Evolutionary conservation across 2,329 filamentous ascomycete species (phyloP), one percentile per base, ranked within the genome.

Genomic region (Lachnellula willkommii): DNA sequence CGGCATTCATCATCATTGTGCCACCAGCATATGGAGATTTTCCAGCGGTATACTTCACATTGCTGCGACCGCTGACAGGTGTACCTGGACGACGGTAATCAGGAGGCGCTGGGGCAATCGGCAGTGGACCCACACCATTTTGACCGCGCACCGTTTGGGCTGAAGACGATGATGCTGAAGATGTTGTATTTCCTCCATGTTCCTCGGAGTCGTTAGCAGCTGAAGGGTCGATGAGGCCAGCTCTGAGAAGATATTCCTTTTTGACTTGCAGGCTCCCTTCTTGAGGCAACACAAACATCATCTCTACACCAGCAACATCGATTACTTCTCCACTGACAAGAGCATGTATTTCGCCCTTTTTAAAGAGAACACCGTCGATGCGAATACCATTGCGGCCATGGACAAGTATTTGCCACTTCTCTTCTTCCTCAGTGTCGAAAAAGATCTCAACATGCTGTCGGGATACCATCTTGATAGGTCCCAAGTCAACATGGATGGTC

Each of bases 251-350:
- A 68, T 88, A 91, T 65, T 75, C 81, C 22, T 79, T 79, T 67
- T 88, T 82, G 58, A 95, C 85, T 47, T 81, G 78, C 26, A 91
- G 78, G 24, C 83, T 81, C 54, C 83, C 78, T 62, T 89, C 86
- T 24, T 83, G 84, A 0, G 94, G 93, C n/a, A 95, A 82, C 48
- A 96, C 90, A 72, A 99, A 99, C 79, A 97, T 93, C 94, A 99
- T 99, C 75, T 99, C 93, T 1, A 94, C 89, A 52, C 89, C 89
- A 65, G 88, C 88, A 68, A 97, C 89, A 68, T 96, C 91, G 56
- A 99, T 86, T 45, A 97, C 90, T 69, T 93, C 87, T 56, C 94
- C 94, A 66, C 92, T 96, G 43, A 84, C 83, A 26, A 99, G 79
- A 32, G 82, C 75, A 36, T 83, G 80, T 40, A 80, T 75, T 32